Percentiles rank a stretch among this genome's conserved stretches.
These are phyloP conservation scores for Aspergillus sp. DNA, from an alignment of 2,329 filamentous ascomycete genomes.

Conservation along the genomic window DNA sequence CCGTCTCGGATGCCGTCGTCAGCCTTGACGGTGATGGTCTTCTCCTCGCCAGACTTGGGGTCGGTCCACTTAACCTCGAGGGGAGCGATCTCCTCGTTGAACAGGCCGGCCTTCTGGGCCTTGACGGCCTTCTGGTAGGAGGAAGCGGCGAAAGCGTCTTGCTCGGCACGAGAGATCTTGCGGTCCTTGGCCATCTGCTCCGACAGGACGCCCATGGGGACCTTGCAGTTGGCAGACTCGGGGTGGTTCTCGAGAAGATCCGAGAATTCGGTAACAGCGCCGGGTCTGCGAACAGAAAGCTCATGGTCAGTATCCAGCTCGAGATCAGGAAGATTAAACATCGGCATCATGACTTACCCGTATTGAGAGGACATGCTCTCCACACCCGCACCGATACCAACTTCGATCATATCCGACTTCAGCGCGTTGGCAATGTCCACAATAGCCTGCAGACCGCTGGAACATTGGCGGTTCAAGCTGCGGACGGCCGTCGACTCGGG, in stretches of 20 bases:
- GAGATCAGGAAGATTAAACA: not conserved
- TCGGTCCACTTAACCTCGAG: slow-evolving; percentile 85
- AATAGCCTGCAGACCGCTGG: slow-evolving; percentile 85
- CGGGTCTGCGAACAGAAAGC: slow-evolving; percentile 54
- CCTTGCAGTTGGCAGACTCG: slow-evolving; percentile 92
- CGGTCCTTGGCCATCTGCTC: slow-evolving; percentile 93
- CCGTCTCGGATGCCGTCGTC: slow-evolving; percentile 86
- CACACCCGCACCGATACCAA: slow-evolving; percentile 90
- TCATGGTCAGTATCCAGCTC: not conserved
- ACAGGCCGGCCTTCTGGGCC: slow-evolving; percentile 86
- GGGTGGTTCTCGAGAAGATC: slow-evolving; percentile 78
- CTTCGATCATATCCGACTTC: slow-evolving; percentile 85
- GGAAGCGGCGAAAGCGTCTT: slow-evolving; percentile 91
- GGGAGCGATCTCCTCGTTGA: slow-evolving; percentile 86
- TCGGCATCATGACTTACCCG: slow-evolving; percentile 58
- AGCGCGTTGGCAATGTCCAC: slow-evolving; percentile 95
- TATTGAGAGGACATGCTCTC: slow-evolving; percentile 96
- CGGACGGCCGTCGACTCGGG: slow-evolving; percentile 81
- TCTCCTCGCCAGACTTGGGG: slow-evolving; percentile 83
- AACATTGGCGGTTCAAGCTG: slow-evolving; percentile 91
- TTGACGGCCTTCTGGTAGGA: slow-evolving; percentile 88
- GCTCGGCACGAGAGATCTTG: slow-evolving; percentile 66
- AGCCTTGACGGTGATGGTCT: slow-evolving; percentile 75
- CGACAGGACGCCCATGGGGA: slow-evolving; percentile 90
- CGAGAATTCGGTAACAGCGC: slow-evolving; percentile 88